Evolutionary conservation across 2,329 filamentous ascomycete species (phyloP).

Genomic region (Phialocephala subalpina): DNA sequence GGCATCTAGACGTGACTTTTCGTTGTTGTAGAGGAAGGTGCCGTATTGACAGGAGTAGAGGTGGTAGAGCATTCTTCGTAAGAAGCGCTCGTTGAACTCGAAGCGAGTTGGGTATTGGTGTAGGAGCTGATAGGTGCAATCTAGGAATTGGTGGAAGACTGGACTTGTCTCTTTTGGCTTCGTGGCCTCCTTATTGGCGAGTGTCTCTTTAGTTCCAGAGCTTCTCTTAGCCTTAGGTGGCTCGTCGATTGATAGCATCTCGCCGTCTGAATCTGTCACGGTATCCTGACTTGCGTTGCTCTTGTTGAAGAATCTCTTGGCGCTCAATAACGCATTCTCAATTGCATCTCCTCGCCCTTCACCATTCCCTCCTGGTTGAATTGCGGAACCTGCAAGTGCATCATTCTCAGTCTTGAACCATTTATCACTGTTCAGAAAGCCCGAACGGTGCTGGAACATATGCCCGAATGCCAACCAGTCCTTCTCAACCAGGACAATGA

Average conservation of each 20-base stretch:
- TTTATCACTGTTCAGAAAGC: slow-evolving; percentile 87
- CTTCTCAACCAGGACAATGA: slow-evolving; percentile 94
- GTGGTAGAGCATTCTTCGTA: slow-evolving; percentile 89
- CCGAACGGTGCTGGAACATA: slow-evolving; percentile 94
- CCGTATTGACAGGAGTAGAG: slow-evolving; percentile 96
- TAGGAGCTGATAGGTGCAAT: slow-evolving; percentile 90
- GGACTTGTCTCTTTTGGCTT: slow-evolving; percentile 91
- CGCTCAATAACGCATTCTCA: slow-evolving; percentile 84
- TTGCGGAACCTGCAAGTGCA: slow-evolving; percentile 68
- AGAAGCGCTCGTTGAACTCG: slow-evolving; percentile 94
- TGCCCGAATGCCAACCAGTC: slow-evolving; percentile 98
- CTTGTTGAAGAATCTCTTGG: slow-evolving; percentile 90
- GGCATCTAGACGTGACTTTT: slow-evolving; percentile 82
- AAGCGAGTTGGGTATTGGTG: slow-evolving; percentile 88
- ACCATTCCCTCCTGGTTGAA: slow-evolving; percentile 65
- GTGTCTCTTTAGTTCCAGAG: slow-evolving; percentile 44
- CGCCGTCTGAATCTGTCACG: slow-evolving; percentile 62
- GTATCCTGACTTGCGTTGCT: slow-evolving; percentile 72
- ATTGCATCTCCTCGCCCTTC: slow-evolving; percentile 71
- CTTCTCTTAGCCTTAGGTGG: slow-evolving; percentile 47
- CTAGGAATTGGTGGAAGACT: slow-evolving; percentile 97
- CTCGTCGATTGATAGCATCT: slow-evolving; percentile 39
- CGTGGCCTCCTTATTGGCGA: slow-evolving; percentile 72
- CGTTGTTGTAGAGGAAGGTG: slow-evolving; percentile 94
- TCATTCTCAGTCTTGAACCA: slow-evolving; percentile 94